phyloP scores from a whole-genome alignment of 805 yeast genomes.

The Saccharomyces jurei region DNA sequence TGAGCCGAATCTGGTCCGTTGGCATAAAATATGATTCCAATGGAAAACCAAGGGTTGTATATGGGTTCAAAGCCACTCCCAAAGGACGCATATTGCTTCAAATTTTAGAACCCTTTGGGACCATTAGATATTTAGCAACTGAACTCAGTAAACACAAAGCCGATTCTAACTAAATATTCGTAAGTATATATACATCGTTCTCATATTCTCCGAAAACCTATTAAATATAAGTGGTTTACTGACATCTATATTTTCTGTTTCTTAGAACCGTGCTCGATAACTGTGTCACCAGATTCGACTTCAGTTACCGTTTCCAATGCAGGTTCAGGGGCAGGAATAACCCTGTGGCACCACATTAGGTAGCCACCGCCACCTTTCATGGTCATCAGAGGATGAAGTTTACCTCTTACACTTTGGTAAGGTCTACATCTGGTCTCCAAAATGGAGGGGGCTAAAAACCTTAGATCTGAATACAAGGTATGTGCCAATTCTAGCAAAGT shows the following conservation, averaged over 20 bases:
- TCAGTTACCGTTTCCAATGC: not conserved
- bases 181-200: not conserved
- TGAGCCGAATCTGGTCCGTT: slow-evolving; percentile 38
- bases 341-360: slow-evolving; percentile 68
- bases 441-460: slow-evolving; percentile 75
- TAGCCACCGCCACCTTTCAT: slow-evolving; percentile 90
- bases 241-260: not conserved
- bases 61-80: slow-evolving; percentile 44
- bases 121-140: slow-evolving; percentile 2
- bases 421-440: slow-evolving; percentile 75
- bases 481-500: slow-evolving; percentile 59
- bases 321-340: slow-evolving; percentile 44
- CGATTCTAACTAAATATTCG: not conserved
- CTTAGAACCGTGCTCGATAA: not conserved
- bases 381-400: slow-evolving; percentile 92
- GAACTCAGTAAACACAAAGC: not conserved
- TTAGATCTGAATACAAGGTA: slow-evolving; percentile 56
- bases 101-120: slow-evolving; percentile 8
- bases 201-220: not conserved
- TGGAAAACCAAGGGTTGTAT: slow-evolving; percentile 48
- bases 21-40: slow-evolving; percentile 45
- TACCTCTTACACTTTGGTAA: slow-evolving; percentile 89
- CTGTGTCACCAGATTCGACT: not conserved
- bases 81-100: slow-evolving; percentile 8
- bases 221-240: not conserved